Base-by-base conservation (phyloP, 345 rosid genomes). In the Ceriops tagal region DNA sequence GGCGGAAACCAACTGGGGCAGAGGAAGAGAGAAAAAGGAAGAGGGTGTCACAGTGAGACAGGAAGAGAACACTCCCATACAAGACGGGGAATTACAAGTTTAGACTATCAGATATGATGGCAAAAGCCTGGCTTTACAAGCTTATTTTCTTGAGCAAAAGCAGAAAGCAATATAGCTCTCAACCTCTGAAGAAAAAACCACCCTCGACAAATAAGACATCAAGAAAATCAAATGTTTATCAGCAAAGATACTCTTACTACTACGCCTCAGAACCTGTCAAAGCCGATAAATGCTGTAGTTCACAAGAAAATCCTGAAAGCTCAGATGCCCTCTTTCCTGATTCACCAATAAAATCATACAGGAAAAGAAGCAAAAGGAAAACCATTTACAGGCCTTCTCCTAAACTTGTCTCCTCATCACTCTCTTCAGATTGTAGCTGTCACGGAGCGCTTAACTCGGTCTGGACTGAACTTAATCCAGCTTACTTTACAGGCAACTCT, bases 201-300 rank as follows among this genome's bases (percentile, higher is more conserved):
- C 19, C 53, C 8, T 55, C 53, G 18, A 31, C 34, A 11, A 13
- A 28, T 22, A 6, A 28, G 10, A 19, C 68, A 27, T 58, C 69
- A 65, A 49, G 47, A 47, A 65, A 65, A 51, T 35, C 75, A 21
- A 66, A 13, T 53, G 22, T 43, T 39, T 61, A 72, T 52, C 77
- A 73, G 31, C 66, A 37, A 10, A 66, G 53, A 73, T 31, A 37
- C 67, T 67, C 70, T 35, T 61, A 59, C n/a, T 60, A 39, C 77
- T 66, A 58, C 61, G 24, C 59, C 46, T 53, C 61, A 13, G 20
- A 61, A n/a, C 67, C 56, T 20, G 22, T 20, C 8, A 64, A 62
- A 64, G 72, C 87, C 68, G 86, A 83, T 51, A 87, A 71, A 67
- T 47, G 73, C 39, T 62, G 60, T 56, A 43, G 24, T 39, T 66